phyloP scores from a whole-genome alignment of 345 rosid genomes.

The Adansonia digitata region DNA sequence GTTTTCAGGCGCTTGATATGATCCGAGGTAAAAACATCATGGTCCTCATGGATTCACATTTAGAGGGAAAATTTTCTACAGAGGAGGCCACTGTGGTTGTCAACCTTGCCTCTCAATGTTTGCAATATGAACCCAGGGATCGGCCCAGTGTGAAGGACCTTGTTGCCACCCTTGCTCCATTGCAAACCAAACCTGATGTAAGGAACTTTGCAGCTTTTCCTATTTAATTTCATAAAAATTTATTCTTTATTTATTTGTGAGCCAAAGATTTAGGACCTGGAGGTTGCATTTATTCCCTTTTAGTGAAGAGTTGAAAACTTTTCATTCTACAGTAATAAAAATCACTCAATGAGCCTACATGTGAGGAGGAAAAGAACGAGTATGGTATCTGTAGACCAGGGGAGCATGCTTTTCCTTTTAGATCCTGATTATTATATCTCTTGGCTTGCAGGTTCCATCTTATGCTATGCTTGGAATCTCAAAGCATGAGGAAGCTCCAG shows the following conservation, averaged over 20 bases:
- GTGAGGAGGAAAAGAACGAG: neutral
- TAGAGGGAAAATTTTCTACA: conserved; percentile 81
- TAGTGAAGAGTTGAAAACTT: neutral
- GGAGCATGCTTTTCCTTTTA: neutral
- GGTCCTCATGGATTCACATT: conserved; percentile 85
- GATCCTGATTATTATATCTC: conserved; percentile 6
- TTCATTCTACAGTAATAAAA: neutral
- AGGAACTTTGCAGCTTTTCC: conserved; percentile 20
- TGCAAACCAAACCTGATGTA: conserved; percentile 83
- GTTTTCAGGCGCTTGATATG: conserved; percentile 87
- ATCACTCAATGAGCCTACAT: neutral
- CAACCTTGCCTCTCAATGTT: conserved; percentile 76
- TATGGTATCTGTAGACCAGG: neutral
- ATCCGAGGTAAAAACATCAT: conserved; percentile 70
- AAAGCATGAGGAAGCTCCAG: conserved; percentile 70
- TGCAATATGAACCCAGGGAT: conserved; percentile 93
- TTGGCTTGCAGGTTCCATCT: conserved; percentile 68
- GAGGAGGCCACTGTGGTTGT: conserved; percentile 86
- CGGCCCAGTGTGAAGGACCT: conserved; percentile 83
- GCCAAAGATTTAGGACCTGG: neutral
- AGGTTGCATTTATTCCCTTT: neutral
- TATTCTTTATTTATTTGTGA: neutral
- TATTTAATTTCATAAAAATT: neutral
- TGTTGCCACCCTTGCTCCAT: conserved; percentile 61
- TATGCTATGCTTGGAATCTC: conserved; percentile 77